These are phyloP conservation scores for Penicillium decumbens DNA, from an alignment of 2,329 filamentous ascomycete species.

Conservation along the genomic window DNA sequence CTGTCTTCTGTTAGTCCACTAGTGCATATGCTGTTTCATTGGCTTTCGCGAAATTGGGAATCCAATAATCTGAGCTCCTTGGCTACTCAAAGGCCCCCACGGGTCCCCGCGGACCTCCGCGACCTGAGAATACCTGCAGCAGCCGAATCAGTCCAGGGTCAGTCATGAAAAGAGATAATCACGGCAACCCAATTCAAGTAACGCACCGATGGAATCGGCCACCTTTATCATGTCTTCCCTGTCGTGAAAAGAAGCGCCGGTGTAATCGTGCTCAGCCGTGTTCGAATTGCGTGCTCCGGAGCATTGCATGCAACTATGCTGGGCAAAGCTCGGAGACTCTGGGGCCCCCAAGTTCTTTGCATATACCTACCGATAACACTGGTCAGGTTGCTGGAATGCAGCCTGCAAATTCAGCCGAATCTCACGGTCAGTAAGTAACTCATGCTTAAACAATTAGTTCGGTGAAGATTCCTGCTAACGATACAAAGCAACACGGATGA, in stretches of 20 bases:
- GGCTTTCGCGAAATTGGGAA: background rate
- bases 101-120: conserved; percentile 8
- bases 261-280: conserved; percentile 23
- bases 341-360: background rate
- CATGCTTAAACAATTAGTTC: background rate
- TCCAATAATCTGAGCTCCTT: background rate
- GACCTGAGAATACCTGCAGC: background rate
- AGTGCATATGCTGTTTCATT: background rate
- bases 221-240: conserved; percentile 16
- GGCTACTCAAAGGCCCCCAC: background rate
- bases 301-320: conserved; percentile 18
- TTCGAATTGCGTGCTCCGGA: conserved; percentile 18
- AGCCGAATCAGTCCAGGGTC: background rate
- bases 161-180: conserved; percentile 11
- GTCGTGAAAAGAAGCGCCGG: conserved; percentile 22
- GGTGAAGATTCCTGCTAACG: background rate
- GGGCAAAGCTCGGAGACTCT: conserved; percentile 2
- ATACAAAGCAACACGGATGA: conserved; percentile 7
- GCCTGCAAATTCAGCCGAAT: background rate
- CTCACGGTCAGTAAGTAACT: conserved; percentile 1
- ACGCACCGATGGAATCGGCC: conserved; percentile 11
- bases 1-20: background rate
- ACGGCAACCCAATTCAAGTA: conserved; percentile 35
- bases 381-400: background rate
- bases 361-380: background rate